Percentiles rank a stretch among this genome's conserved stretches.
phyloP scores from a whole-genome alignment of 768 basidiomycete genomes.

The Mycena vitilis region DNA sequence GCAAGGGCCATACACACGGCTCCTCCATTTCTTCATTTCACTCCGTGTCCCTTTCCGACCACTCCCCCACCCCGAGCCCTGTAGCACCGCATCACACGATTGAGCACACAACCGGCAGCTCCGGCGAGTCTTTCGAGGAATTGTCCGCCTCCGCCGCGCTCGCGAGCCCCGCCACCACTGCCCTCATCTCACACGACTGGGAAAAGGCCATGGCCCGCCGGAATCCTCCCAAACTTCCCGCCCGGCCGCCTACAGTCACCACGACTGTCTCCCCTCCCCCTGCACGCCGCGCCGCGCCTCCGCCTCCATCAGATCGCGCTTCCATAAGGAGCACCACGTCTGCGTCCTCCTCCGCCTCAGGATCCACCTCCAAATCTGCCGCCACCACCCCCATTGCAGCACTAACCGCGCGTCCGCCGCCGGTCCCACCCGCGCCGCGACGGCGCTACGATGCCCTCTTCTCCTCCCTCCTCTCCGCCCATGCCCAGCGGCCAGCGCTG shows the following conservation, averaged over 20 bases:
- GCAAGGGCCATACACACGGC: conserved; percentile 61
- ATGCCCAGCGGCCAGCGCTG: conserved; percentile 56
- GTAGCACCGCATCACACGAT: conserved; percentile 42
- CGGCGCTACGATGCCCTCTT: conserved; percentile 78
- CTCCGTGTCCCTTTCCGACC: conserved; percentile 84
- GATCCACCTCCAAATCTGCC: conserved; percentile 45
- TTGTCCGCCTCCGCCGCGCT: conserved; percentile 63
- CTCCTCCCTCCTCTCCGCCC: conserved; percentile 70
- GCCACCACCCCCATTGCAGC: conserved; percentile 30
- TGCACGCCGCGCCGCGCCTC: conserved; percentile 31
- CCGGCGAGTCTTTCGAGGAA: conserved; percentile 76
- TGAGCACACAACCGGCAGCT: conserved; percentile 38
- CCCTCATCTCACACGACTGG: conserved; percentile 61
- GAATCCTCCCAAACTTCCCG: conserved; percentile 60
- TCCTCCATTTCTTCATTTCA: conserved; percentile 88
- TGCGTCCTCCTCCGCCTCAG: conserved; percentile 46
- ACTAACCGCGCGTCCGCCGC: conserved; percentile 66
- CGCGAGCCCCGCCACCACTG: conserved; percentile 63
- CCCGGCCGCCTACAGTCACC: conserved; percentile 51
- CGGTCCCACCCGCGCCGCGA: conserved; percentile 73
- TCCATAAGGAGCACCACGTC: conserved; percentile 45
- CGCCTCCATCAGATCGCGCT: conserved; percentile 40
- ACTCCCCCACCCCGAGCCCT: conserved; percentile 50
- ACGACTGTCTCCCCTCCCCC: conserved; percentile 26
- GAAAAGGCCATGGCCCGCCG: conserved; percentile 54